Percentiles rank a stretch among this genome's conserved stretches.
Evolutionary conservation across 2,329 filamentous ascomycete genomes (phyloP).

Genomic region (Pseudogymnoascus sp.): DNA sequence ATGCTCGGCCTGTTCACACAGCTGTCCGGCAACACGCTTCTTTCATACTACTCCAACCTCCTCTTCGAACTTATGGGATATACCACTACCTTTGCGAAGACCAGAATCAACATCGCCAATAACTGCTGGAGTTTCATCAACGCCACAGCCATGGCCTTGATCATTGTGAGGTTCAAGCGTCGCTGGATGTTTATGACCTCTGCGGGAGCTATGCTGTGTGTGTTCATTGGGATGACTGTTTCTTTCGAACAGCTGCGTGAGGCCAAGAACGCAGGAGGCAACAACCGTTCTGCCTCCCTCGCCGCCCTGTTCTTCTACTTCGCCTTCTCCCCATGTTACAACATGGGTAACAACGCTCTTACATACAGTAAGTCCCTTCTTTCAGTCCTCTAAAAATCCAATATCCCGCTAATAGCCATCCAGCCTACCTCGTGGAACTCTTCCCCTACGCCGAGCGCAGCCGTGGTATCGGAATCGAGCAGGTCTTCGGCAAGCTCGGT

Average conservation of each 20-base stretch:
- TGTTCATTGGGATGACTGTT: constrained; percentile 51
- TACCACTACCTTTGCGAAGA: constrained; percentile 36
- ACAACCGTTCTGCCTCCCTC: constrained; percentile 17
- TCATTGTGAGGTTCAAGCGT: constrained; percentile 38
- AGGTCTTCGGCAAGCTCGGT: constrained; percentile 33
- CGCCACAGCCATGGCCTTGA: constrained; percentile 35
- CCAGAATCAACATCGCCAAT: constrained; percentile 39
- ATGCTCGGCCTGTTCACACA: constrained; percentile 49
- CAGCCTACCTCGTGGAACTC: constrained; percentile 50
- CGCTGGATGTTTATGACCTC: constrained; percentile 47
- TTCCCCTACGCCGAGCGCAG: constrained; percentile 52
- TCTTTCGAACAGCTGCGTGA: constrained; percentile 35
- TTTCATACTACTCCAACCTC: constrained; percentile 42
- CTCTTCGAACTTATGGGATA: constrained; percentile 42
- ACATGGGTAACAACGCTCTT: constrained; percentile 59
- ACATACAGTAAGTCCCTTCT: constrained; percentile 45
- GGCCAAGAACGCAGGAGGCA: constrained; percentile 26
- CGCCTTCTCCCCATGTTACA: constrained; percentile 52
- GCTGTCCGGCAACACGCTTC: constrained; percentile 41
- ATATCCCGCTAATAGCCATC: not conserved
- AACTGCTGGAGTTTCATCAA: constrained; percentile 40
- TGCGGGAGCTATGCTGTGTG: constrained; percentile 44
- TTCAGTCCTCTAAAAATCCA: not conserved
- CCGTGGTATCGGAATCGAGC: constrained; percentile 44
- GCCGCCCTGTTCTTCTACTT: constrained; percentile 52